Percentiles rank a stretch among this genome's conserved stretches.
Conservation (phyloP, 805 yeast genomes). For the Clavispora asparagi region DNA sequence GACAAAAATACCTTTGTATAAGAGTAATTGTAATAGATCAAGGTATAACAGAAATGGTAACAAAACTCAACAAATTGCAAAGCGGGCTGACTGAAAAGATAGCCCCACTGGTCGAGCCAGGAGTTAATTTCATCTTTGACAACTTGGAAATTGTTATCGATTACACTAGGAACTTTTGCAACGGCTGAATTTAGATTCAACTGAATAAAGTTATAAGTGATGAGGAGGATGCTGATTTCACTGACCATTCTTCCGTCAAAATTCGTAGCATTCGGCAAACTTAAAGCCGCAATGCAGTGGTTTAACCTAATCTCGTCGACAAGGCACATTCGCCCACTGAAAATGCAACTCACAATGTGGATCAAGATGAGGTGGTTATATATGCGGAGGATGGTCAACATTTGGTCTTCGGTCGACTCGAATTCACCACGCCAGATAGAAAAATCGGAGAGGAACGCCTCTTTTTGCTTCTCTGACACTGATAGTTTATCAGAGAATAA, state of each 20-base stretch:
- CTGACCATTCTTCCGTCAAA: conserved; percentile 82
- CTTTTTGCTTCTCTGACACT: background rate
- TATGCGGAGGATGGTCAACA: conserved; percentile 53
- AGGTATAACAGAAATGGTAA: conserved; percentile 55
- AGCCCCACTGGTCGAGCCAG: conserved; percentile 71
- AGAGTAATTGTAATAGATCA: conserved; percentile 41
- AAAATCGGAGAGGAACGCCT: conserved; percentile 5
- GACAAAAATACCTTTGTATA: conserved; percentile 9
- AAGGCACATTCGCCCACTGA: conserved; percentile 61
- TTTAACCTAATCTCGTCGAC: conserved; percentile 56
- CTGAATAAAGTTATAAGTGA: conserved; percentile 56
- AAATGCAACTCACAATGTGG: conserved; percentile 61
- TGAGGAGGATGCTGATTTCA: conserved; percentile 58
- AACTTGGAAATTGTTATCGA: conserved; percentile 22
- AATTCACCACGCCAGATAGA: conserved; percentile 29
- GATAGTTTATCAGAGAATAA: conserved; percentile 12
- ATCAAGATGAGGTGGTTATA: conserved; percentile 70
- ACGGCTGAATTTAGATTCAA: conserved; percentile 17
- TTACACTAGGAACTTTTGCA: conserved; percentile 6
- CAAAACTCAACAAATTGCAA: conserved; percentile 71
- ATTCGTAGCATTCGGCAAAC: conserved; percentile 58
- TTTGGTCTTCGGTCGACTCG: conserved; percentile 42
- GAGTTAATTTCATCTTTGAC: conserved; percentile 45
- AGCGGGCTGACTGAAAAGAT: conserved; percentile 62
- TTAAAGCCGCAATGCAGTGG: conserved; percentile 53